Conservation (phyloP, 768 basidiomycete genomes). For the Kwoniella sp. region DNA sequence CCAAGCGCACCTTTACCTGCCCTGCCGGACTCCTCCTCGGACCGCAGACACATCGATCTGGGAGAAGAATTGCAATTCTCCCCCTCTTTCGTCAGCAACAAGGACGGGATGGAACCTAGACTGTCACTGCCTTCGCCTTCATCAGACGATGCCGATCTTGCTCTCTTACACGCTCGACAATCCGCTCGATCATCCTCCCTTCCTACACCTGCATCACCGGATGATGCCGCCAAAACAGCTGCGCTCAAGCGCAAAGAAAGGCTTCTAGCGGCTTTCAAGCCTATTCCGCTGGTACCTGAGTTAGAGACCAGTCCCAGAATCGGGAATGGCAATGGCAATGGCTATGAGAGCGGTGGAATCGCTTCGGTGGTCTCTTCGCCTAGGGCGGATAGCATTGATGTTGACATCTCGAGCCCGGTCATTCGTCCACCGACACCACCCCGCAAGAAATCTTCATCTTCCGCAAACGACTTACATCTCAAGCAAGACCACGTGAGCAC, state of each 20-base stretch:
- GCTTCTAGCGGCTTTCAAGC: conserved; percentile 9
- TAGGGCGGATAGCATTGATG: background rate
- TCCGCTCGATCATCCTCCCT: background rate
- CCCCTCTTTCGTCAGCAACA: background rate
- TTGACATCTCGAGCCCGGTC: background rate
- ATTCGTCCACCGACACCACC: conserved; percentile 13
- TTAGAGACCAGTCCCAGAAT: conserved; percentile 18
- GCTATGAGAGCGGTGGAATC: background rate
- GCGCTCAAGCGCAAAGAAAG: conserved; percentile 14
- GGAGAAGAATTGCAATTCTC: background rate
- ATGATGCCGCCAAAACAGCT: conserved; percentile 1
- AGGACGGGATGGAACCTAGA: background rate
- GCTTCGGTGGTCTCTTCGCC: background rate
- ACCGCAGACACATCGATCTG: background rate
- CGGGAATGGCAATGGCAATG: background rate
- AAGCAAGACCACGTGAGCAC: background rate
- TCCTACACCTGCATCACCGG: conserved; percentile 4
- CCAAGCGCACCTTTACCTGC: conserved; percentile 5
- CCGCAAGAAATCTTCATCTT: conserved; percentile 1
- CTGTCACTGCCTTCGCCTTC: background rate
- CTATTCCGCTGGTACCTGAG: conserved; percentile 23
- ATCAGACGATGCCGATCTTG: conserved; percentile 1
- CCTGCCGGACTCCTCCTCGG: background rate
- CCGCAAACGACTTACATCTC: background rate
- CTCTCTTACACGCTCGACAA: conserved; percentile 7